These are phyloP conservation scores for Neurospora sp. DNA, from an alignment of 495 filamentous ascomycete genomes.

Conservation along the genomic window DNA sequence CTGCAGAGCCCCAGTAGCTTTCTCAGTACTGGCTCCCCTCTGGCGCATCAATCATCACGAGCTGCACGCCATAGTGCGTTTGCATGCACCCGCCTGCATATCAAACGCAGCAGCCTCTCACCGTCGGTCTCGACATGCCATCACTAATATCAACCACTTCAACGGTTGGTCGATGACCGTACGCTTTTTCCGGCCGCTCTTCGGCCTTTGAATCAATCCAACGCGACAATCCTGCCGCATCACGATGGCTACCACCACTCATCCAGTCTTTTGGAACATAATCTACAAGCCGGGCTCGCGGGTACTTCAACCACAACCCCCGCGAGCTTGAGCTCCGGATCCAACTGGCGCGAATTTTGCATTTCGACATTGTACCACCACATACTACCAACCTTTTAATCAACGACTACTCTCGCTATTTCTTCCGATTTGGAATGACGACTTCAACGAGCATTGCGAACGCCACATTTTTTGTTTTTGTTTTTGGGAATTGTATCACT, in stretches of 20 bases:
- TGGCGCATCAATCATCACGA: constrained; percentile 2
- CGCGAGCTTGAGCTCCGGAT: not conserved
- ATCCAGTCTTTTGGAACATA: not conserved
- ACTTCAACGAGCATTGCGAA: constrained; percentile 15
- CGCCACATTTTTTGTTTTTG: not conserved
- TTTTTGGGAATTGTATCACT: constrained; percentile 1
- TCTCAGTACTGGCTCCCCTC: constrained; percentile 10
- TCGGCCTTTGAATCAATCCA: not conserved
- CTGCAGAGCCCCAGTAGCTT: constrained; percentile 4
- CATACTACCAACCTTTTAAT: constrained; percentile 23
- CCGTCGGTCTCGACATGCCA: constrained; percentile 3
- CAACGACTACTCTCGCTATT: constrained; percentile 7
- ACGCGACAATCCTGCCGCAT: not conserved
- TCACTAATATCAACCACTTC: not conserved
- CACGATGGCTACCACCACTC: not conserved
- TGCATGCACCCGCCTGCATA: constrained; percentile 8
- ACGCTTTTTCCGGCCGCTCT: not conserved
- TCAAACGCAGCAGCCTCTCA: constrained; percentile 3
- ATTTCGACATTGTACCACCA: constrained; percentile 18
- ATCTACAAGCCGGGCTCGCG: not conserved
- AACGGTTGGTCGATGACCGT: constrained; percentile 1
- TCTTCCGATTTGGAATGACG: constrained; percentile 6
- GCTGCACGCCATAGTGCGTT: constrained; percentile 11
- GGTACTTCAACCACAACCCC: not conserved
- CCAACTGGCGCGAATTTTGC: not conserved